Evolutionary conservation across 2,329 filamentous ascomycete species (phyloP).

Genomic region (Colletotrichum neosansevieriae): DNA sequence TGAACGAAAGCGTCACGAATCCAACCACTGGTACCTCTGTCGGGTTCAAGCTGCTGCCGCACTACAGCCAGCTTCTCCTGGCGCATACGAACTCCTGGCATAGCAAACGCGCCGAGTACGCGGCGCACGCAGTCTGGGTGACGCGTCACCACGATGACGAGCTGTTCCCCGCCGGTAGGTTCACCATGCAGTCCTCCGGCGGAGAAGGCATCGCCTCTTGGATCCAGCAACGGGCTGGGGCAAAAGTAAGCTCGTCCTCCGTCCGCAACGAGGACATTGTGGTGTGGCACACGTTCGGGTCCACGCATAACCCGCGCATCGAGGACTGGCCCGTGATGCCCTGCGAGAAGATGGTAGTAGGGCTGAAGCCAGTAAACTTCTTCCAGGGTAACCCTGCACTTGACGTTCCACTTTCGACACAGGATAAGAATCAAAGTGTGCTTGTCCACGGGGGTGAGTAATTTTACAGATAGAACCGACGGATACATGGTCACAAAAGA

Average conservation of each 20-base stretch:
- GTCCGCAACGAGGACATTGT: conserved; percentile 65
- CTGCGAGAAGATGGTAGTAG: conserved; percentile 64
- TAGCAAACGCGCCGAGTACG: no score
- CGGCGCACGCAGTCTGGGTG: no score
- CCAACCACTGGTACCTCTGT: conserved; percentile 57
- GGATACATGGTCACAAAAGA: no score
- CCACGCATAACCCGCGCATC: conserved; percentile 73
- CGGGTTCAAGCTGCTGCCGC: conserved; percentile 59
- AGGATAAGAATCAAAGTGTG: conserved; percentile 51
- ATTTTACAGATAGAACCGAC: neutral
- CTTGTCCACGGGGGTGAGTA: conserved; percentile 31
- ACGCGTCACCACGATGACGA: no score
- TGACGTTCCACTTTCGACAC: conserved; percentile 59
- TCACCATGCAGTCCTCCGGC: no score
- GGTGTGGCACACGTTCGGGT: conserved; percentile 69
- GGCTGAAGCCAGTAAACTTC: conserved; percentile 60
- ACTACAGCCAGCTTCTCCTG: conserved; percentile 60
- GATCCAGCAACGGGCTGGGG: no score
- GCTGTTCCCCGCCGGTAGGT: no score
- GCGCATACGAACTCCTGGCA: conserved; percentile 45
- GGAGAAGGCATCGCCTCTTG: no score
- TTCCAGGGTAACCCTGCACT: conserved; percentile 63
- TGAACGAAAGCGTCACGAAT: conserved; percentile 59
- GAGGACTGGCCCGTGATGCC: conserved; percentile 81
- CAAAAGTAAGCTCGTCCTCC: conserved; percentile 53